These are phyloP conservation scores for Xylaria sp. DNA, from an alignment of 2,329 filamentous ascomycete species.

Conservation along the genomic window DNA sequence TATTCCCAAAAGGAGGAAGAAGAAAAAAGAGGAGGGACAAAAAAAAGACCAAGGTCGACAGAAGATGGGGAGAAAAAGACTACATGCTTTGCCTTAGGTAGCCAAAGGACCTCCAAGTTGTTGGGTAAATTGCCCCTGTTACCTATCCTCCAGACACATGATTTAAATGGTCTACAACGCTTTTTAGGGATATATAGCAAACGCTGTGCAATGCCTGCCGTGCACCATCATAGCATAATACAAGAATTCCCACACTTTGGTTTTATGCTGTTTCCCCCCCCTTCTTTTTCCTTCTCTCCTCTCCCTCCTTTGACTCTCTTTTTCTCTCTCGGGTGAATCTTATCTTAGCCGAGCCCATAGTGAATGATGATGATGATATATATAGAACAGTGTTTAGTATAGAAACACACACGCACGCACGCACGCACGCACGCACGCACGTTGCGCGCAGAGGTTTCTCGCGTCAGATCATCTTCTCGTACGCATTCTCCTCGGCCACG, in stretches of 20 bases:
- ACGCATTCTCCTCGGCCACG: conserved; percentile 41
- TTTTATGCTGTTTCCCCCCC: neutral
- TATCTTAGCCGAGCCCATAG: neutral
- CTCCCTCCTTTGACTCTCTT: too few relatives aligned
- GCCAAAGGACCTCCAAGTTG: neutral
- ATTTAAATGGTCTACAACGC: neutral
- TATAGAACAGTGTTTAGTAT: neutral
- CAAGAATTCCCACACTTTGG: neutral
- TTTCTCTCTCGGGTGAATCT: too few relatives aligned
- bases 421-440: neutral
- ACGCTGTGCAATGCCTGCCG: neutral
- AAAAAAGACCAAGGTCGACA: neutral
- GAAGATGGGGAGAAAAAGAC: neutral
- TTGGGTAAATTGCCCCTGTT: neutral
- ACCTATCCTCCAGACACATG: neutral
- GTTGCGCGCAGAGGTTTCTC: neutral
- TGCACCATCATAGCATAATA: neutral
- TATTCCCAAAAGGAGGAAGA: neutral
- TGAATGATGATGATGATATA: neutral
- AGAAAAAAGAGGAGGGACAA: neutral
- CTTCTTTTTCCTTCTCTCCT: neutral
- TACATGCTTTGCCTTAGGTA: neutral
- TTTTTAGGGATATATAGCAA: neutral
- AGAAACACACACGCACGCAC: neutral
- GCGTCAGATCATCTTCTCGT: conserved; percentile 32